Evolutionary conservation across 2,329 filamentous ascomycete genomes (phyloP).

Genomic region (Periconia macrospinosa): DNA sequence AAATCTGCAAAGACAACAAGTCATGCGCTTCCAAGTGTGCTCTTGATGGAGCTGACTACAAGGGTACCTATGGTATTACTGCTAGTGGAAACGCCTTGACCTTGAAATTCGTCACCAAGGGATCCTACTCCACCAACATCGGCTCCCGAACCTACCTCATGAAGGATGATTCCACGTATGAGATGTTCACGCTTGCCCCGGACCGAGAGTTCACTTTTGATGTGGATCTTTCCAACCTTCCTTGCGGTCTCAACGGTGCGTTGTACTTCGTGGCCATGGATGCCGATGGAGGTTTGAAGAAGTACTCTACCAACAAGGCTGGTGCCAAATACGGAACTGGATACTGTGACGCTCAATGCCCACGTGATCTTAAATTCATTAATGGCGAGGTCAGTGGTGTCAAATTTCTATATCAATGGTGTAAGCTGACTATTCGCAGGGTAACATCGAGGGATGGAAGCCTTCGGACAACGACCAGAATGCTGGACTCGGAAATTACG

Average conservation of each 20-base stretch:
- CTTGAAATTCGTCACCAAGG: slow-evolving; percentile 57
- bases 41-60: slow-evolving; percentile 51
- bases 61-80: slow-evolving; percentile 50
- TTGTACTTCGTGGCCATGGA: slow-evolving; percentile 66
- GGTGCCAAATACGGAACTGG: slow-evolving; percentile 59
- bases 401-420: background rate
- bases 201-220: slow-evolving; percentile 35
- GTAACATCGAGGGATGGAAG: slow-evolving; percentile 55
- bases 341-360: slow-evolving; percentile 49
- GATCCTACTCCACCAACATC: slow-evolving; percentile 36
- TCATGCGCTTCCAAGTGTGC: slow-evolving; percentile 33
- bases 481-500: slow-evolving; percentile 53
- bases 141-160: slow-evolving; percentile 35
- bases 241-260: slow-evolving; percentile 70
- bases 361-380: slow-evolving; percentile 49
- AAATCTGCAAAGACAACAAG: slow-evolving; percentile 28
- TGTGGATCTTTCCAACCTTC: slow-evolving; percentile 56
- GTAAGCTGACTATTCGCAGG: slow-evolving; percentile 30
- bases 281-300: slow-evolving; percentile 57
- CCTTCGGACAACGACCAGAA: slow-evolving; percentile 55
- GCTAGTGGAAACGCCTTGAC: slow-evolving; percentile 26
- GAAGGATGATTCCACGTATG: slow-evolving; percentile 25
- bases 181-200: slow-evolving; percentile 26
- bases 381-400: slow-evolving; percentile 46
- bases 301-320: slow-evolving; percentile 48